Conservation (phyloP, 176 grass and related monocot genomes). For the Phyllostachys edulis region DNA sequence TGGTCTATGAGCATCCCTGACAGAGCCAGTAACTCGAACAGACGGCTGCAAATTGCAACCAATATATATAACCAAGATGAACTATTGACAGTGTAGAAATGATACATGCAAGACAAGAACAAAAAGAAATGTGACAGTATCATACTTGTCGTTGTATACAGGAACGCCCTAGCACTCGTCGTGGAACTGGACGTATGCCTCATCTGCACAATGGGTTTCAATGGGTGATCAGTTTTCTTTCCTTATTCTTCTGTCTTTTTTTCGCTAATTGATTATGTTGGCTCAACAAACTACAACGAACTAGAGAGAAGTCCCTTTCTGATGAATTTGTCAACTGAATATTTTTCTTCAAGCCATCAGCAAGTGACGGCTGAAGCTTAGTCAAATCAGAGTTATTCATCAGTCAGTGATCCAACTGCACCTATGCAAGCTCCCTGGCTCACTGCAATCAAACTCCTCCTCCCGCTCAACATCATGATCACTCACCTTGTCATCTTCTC, state of each 20-base stretch:
- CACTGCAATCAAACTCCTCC: conserved; percentile 48
- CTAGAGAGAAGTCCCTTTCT: conserved; percentile 23
- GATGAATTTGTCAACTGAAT: conserved; percentile 25
- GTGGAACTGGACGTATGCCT: conserved; percentile 81
- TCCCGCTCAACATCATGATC: conserved; percentile 44
- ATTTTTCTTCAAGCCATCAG: conserved; percentile 16
- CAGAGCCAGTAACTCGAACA: no score
- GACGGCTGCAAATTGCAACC: no score
- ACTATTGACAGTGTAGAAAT: background rate
- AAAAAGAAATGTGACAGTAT: background rate
- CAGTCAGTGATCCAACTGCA: conserved; percentile 77
- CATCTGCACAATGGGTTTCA: conserved; percentile 51
- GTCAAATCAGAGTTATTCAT: conserved; percentile 26
- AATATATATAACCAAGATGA: no score
- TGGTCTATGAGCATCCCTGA: no score
- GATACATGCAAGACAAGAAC: background rate
- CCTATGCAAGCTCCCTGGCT: conserved; percentile 57
- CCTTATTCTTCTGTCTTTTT: background rate
- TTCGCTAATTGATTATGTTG: conserved; percentile 9
- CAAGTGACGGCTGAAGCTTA: background rate
- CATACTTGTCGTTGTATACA: conserved; percentile 80
- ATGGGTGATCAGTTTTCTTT: background rate
- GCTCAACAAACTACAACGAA: conserved; percentile 9
- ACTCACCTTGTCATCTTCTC: conserved; percentile 48
- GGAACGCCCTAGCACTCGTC: conserved; percentile 91